Conservation (phyloP, 306 rosid genomes). For the Sicyos edulis region DNA sequence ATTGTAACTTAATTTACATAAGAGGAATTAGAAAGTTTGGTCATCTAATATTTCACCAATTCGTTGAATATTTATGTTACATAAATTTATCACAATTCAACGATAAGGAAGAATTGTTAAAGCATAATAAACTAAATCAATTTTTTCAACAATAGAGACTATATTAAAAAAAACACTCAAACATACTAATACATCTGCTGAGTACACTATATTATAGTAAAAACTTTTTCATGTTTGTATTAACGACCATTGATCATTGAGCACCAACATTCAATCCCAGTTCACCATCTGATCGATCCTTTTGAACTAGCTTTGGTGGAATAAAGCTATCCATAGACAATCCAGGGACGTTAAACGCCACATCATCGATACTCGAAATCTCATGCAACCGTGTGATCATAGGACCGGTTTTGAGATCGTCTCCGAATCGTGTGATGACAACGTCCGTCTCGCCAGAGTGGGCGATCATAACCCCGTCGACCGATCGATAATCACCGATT, state of each 20-base stretch:
- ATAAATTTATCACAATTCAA: no score
- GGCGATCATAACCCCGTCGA: conserved; percentile 75
- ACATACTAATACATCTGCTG: not conserved
- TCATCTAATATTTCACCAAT: no score
- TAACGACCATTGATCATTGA: not conserved
- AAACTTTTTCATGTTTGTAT: not conserved
- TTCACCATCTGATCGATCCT: conserved; percentile 32
- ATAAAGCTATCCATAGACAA: conserved; percentile 81
- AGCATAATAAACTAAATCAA: no score
- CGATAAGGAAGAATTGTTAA: no score
- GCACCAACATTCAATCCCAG: conserved; percentile 22
- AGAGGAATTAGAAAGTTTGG: no score
- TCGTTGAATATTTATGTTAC: no score
- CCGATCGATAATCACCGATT: conserved; percentile 59
- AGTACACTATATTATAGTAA: not conserved
- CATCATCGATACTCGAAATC: conserved; percentile 76
- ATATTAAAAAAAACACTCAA: not conserved
- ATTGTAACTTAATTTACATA: no score
- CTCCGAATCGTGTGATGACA: conserved; percentile 69
- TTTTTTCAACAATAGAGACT: no score
- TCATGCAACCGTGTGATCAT: conserved; percentile 68
- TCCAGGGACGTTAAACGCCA: conserved; percentile 79
- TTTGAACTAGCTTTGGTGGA: conserved; percentile 67
- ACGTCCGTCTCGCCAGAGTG: conserved; percentile 68
- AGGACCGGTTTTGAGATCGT: conserved; percentile 57